These are phyloP conservation scores for Hirschfeldia incana DNA, from an alignment of 345 rosid genomes.

Conservation along the genomic window DNA sequence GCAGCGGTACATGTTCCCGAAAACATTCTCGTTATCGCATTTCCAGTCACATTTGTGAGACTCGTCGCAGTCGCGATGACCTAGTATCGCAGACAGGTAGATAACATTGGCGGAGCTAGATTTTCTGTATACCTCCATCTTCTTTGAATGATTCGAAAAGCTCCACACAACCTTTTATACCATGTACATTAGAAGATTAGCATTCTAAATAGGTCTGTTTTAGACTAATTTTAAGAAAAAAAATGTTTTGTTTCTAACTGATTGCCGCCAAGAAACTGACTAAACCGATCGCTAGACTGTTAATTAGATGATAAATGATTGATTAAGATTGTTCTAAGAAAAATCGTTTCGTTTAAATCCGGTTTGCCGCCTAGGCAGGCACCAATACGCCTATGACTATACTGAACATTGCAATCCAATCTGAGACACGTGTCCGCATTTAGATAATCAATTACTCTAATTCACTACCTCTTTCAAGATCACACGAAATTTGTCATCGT, in stretches of 20 bases:
- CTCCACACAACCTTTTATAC: constrained; percentile 23
- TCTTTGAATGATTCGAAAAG: constrained; percentile 17
- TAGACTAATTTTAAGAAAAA: too few species aligned
- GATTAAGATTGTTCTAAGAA: background rate
- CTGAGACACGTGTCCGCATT: background rate
- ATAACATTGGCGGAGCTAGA: constrained; percentile 80
- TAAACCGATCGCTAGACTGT: too few species aligned
- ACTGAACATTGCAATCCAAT: too few species aligned
- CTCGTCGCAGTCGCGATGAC: constrained; percentile 67
- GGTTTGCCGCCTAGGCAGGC: too few species aligned
- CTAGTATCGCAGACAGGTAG: constrained; percentile 84
- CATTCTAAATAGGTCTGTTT: too few species aligned
- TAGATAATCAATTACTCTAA: constrained; percentile 23
- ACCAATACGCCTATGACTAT: too few species aligned
- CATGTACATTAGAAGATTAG: too few species aligned
- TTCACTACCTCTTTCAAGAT: constrained; percentile 3
- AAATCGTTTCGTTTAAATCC: too few species aligned
- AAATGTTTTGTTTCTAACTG: too few species aligned
- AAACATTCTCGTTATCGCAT: constrained; percentile 81
- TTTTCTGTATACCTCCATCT: constrained; percentile 85
- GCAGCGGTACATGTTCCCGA: constrained; percentile 94
- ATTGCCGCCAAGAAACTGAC: too few species aligned
- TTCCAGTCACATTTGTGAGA: constrained; percentile 94
- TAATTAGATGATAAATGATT: too few species aligned
- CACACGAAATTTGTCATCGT: constrained; percentile 2